A percentile compares a stretch with the other conserved stretches of the same genome.
These are phyloP conservation scores for Aureobasidium subglaciale DNA, from an alignment of 2,329 filamentous ascomycete genomes.

Conservation along the genomic window DNA sequence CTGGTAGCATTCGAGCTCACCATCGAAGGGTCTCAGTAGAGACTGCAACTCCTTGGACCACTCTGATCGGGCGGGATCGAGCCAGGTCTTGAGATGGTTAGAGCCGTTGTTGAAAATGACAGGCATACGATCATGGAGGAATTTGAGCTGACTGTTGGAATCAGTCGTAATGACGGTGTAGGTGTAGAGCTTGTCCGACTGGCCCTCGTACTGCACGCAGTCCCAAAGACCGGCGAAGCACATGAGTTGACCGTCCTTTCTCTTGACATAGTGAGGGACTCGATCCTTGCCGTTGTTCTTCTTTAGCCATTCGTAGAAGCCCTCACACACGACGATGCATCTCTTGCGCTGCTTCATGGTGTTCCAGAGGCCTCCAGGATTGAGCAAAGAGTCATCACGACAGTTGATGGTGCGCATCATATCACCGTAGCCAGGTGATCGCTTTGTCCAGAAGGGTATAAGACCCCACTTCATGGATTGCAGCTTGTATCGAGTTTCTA, in stretches of 20 bases:
- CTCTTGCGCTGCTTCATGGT: constrained; percentile 84
- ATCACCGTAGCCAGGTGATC: constrained; percentile 67
- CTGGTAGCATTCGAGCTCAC: constrained; percentile 75
- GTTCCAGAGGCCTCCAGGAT: constrained; percentile 79
- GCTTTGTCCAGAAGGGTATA: constrained; percentile 87
- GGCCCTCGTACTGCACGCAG: constrained; percentile 68
- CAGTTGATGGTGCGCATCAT: constrained; percentile 92
- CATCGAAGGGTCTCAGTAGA: constrained; percentile 70
- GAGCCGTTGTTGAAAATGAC: constrained; percentile 77
- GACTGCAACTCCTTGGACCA: constrained; percentile 76
- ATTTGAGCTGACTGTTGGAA: constrained; percentile 73
- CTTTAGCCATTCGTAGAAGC: constrained; percentile 95
- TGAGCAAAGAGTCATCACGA: constrained; percentile 74
- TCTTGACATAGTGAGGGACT: constrained; percentile 74
- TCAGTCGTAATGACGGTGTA: constrained; percentile 93
- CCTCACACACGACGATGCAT: constrained; percentile 80
- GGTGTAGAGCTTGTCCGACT: constrained; percentile 67
- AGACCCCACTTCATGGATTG: constrained; percentile 96
- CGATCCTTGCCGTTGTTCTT: constrained; percentile 69
- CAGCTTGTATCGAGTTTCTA: constrained; percentile 62
- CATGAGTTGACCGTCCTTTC: constrained; percentile 77
- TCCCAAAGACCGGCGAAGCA: constrained; percentile 92
- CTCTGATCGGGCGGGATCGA: constrained; percentile 62
- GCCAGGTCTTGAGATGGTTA: constrained; percentile 63
- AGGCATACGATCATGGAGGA: constrained; percentile 92